These are phyloP conservation scores for Micromonas pusilla DNA, from an alignment of 139 green algal species.

Conservation along the genomic window DNA sequence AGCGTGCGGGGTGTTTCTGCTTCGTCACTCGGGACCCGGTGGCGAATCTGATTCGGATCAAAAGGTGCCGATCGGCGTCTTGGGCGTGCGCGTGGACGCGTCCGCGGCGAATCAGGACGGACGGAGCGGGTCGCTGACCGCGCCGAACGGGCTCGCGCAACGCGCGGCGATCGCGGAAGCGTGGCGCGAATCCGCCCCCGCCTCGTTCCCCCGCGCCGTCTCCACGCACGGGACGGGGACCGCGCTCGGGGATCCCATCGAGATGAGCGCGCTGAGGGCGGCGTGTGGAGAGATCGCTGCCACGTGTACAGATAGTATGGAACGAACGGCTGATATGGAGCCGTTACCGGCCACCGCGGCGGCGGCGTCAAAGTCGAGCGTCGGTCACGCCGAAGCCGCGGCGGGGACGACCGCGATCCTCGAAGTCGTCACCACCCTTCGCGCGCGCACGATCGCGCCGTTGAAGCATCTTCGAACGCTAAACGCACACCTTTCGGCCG, in stretches of 20 bases:
- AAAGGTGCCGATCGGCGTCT: conserved; percentile 28
- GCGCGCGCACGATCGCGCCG: not conserved
- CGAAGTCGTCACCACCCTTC: not conserved
- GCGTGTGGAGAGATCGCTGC: not conserved
- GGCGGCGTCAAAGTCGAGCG: conserved; percentile 5
- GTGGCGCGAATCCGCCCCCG: conserved; percentile 23
- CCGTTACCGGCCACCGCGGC: too few species aligned
- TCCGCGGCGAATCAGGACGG: conserved; percentile 60
- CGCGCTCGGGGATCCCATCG: conserved; percentile 45
- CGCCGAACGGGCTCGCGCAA: conserved; percentile 80
- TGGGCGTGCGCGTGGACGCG: conserved; percentile 2
- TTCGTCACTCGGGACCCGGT: too few species aligned
- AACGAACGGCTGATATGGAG: too few species aligned
- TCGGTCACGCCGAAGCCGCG: conserved; percentile 28
- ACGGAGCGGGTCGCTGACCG: conserved; percentile 69
- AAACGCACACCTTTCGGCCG: not conserved
- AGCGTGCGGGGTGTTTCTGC: conserved; percentile 39
- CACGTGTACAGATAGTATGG: too few species aligned
- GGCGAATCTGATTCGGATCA: too few species aligned
- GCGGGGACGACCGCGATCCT: not conserved
- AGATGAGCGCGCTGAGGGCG: conserved; percentile 21
- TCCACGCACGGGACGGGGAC: conserved; percentile 38
- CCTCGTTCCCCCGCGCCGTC: not conserved
- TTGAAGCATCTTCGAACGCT: not conserved
- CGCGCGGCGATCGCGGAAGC: conserved; percentile 59